phyloP scores from a whole-genome alignment of 257 asterid genomes.

The Oldenlandia corymbosa region DNA sequence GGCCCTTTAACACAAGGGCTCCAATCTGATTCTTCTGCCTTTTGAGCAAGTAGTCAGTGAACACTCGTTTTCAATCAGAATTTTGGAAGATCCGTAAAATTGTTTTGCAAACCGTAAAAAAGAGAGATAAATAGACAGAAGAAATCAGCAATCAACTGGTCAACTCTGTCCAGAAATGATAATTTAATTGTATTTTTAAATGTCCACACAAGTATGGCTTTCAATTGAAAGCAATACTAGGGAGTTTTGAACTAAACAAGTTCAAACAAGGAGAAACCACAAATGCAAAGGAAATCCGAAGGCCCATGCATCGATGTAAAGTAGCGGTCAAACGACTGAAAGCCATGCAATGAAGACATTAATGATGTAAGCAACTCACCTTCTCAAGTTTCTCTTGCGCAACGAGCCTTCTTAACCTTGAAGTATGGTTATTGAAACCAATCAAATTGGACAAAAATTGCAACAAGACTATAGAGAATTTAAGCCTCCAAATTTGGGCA shows the following conservation, averaged over 20 bases:
- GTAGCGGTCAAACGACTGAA: not conserved
- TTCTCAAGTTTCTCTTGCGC: conserved; percentile 79
- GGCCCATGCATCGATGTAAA: not conserved
- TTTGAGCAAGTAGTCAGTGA: too few species aligned
- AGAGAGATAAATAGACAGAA: not conserved
- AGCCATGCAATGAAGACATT: not conserved
- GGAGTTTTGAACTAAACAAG: not conserved
- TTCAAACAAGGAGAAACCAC: not conserved
- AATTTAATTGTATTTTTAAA: not conserved
- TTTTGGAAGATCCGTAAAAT: too few species aligned
- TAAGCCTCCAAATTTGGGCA: too few species aligned
- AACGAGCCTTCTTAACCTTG: conserved; percentile 85
- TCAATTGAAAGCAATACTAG: not conserved
- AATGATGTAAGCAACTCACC: conserved; percentile 34
- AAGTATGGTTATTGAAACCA: too few species aligned
- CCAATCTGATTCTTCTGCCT: too few species aligned
- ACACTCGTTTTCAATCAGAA: too few species aligned
- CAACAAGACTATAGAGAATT: too few species aligned
- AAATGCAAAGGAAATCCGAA: not conserved
- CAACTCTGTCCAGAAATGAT: not conserved
- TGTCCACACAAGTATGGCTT: not conserved
- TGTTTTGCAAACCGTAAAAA: too few species aligned
- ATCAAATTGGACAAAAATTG: too few species aligned
- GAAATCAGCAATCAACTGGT: not conserved
- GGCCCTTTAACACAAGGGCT: too few species aligned